Percentiles rank a stretch among this genome's conserved stretches.
phyloP scores from a whole-genome alignment of 1,284 basidiomycete species.

The Fomitopsis pinicola region DNA sequence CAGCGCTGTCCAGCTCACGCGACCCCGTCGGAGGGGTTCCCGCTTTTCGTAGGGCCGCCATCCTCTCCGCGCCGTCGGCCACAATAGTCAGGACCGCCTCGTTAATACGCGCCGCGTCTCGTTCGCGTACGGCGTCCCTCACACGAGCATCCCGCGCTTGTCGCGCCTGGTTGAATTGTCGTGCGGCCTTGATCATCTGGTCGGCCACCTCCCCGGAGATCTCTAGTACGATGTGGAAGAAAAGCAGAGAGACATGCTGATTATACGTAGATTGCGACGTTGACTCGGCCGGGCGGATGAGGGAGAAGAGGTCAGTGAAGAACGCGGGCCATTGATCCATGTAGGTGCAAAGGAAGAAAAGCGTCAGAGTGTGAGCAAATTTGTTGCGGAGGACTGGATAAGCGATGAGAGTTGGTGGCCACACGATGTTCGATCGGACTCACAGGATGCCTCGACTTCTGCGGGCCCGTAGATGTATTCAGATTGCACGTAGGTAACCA shows the following conservation, averaged over 20 bases:
- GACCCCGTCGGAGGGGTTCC: constrained; percentile 35
- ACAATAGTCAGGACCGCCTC: constrained; percentile 85
- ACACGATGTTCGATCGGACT: constrained; percentile 27
- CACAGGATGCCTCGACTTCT: constrained; percentile 71
- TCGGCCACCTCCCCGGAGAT: constrained; percentile 92
- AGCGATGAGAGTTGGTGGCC: constrained; percentile 4
- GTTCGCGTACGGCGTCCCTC: constrained; percentile 85
- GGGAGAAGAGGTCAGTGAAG: constrained; percentile 74
- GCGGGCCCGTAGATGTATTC: constrained; percentile 78
- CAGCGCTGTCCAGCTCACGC: constrained; percentile 54
- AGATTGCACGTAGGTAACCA: constrained; percentile 72
- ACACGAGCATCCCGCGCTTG: constrained; percentile 80
- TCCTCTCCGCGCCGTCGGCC: constrained; percentile 65
- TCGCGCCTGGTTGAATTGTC: constrained; percentile 64
- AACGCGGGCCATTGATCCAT: constrained; percentile 79
- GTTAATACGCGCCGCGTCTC: constrained; percentile 86
- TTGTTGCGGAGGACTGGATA: constrained; percentile 87
- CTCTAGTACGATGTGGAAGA: constrained; percentile 87
- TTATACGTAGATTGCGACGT: constrained; percentile 60
- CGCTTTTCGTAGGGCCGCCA: constrained; percentile 49
- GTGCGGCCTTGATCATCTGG: constrained; percentile 82
- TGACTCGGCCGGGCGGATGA: constrained; percentile 61
- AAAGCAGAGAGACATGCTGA: constrained; percentile 77
- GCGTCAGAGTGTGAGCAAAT: constrained; percentile 93
- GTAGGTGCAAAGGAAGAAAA: constrained; percentile 92